Evolutionary conservation across 306 rosid species (phyloP).

Genomic region (Cicer cuneatum): DNA sequence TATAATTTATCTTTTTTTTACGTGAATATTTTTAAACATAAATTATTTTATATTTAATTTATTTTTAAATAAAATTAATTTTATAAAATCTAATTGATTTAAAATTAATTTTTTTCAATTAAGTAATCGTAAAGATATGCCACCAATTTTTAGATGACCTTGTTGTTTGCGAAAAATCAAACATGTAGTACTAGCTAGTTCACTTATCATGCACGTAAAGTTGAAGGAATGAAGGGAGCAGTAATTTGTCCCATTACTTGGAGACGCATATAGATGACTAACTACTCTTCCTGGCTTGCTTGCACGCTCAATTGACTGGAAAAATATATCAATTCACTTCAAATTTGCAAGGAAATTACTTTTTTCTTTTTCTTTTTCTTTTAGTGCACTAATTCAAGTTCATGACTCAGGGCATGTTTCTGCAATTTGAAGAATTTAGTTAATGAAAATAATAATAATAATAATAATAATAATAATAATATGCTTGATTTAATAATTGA

Average conservation of each 20-base stretch:
- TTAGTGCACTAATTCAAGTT: not conserved
- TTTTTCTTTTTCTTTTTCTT: no score
- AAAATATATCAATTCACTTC: conserved; percentile 6
- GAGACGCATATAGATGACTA: conserved; percentile 59
- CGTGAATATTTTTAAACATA: no score
- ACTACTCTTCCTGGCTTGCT: conserved; percentile 56
- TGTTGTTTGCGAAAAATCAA: not conserved
- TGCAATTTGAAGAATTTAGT: conserved; percentile 44
- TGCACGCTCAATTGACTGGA: conserved; percentile 64
- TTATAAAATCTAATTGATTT: no score
- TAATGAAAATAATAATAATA: not conserved
- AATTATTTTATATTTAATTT: no score
- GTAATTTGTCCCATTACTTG: conserved; percentile 64
- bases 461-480: not conserved
- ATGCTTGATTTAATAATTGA: conserved; percentile 6
- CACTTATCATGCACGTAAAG: conserved; percentile 93
- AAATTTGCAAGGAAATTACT: no score
- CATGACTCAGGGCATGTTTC: conserved; percentile 44
- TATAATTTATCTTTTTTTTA: no score
- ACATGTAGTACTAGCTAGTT: conserved; percentile 22
- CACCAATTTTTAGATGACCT: not conserved
- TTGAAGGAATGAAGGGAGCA: conserved; percentile 39
- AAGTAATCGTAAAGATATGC: no score
- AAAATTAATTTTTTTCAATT: no score
- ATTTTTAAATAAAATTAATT: no score